These are phyloP conservation scores for Pythium brachiatum DNA, from an alignment of 352 stramenopile species.

Conservation along the genomic window DNA sequence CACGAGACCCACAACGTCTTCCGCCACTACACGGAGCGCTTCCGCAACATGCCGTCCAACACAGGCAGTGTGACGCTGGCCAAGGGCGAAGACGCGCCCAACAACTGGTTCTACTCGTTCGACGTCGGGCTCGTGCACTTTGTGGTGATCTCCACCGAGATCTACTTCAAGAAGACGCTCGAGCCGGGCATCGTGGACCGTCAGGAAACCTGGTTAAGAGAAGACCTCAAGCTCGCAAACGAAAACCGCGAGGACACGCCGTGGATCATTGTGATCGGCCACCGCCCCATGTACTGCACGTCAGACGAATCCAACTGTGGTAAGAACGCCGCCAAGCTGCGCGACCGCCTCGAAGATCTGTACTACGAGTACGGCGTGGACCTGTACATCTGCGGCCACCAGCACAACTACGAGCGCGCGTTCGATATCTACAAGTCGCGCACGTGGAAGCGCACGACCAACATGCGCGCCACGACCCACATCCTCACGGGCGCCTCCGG, in stretches of 20 bases:
- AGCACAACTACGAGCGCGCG: constrained; percentile 90
- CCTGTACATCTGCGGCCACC: constrained; percentile 87
- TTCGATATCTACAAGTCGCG: constrained; percentile 74
- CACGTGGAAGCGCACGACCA: constrained; percentile 64
- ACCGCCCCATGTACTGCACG: constrained; percentile 88
- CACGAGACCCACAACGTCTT: constrained; percentile 88
- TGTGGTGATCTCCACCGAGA: constrained; percentile 82
- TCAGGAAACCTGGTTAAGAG: constrained; percentile 65
- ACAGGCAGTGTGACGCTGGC: constrained; percentile 50
- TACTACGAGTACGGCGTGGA: constrained; percentile 83
- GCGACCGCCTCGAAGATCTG: constrained; percentile 67
- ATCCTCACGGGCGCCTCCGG: constrained; percentile 89
- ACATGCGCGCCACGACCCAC: constrained; percentile 86
- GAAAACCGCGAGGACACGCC: constrained; percentile 57
- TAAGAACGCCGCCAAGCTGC: constrained; percentile 56
- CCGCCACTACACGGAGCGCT: constrained; percentile 84
- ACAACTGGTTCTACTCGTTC: constrained; percentile 91
- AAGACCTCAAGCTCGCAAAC: constrained; percentile 63
- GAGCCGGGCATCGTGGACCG: constrained; percentile 46
- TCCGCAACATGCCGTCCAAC: constrained; percentile 82
- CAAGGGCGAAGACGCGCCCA: constrained; percentile 52
- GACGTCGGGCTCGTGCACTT: constrained; percentile 88
- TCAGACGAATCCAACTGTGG: constrained; percentile 74
- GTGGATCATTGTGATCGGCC: constrained; percentile 84
- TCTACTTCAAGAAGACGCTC: constrained; percentile 81